Evolutionary conservation across 495 filamentous ascomycete species (phyloP).

Genomic region (Astrothelium subdiscretum): DNA sequence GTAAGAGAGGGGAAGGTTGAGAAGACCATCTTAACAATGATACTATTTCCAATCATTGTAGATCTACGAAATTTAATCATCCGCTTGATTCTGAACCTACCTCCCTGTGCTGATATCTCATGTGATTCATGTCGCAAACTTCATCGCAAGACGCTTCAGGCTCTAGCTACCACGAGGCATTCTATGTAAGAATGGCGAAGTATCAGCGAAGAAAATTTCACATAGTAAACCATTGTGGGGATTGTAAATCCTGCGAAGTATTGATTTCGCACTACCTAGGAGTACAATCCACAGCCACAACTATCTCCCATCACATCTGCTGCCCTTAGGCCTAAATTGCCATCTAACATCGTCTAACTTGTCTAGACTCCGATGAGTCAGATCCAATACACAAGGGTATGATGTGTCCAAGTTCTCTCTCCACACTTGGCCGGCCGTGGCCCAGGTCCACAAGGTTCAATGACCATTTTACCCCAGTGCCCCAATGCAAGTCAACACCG

Average conservation of each 20-base stretch:
- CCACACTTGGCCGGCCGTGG: background rate
- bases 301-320: background rate
- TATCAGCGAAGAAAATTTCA: too few species aligned
- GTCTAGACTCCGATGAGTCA: background rate
- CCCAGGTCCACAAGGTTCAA: background rate
- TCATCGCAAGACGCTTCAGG: too few species aligned
- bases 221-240: background rate
- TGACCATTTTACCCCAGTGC: background rate
- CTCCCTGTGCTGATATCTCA: too few species aligned
- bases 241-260: background rate
- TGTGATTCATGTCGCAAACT: too few species aligned
- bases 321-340: background rate
- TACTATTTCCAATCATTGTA: too few species aligned
- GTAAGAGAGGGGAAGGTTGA: too few species aligned
- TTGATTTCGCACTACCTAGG: background rate
- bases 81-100: too few species aligned
- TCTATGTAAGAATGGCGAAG: too few species aligned
- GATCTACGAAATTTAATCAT: too few species aligned
- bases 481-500: background rate
- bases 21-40: too few species aligned
- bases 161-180: too few species aligned
- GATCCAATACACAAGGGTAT: background rate
- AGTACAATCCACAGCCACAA: background rate
- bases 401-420: background rate
- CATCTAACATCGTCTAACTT: background rate